Evolutionary conservation across 2,329 filamentous ascomycete species (phyloP).

Genomic region (Epichloe amarillans): DNA sequence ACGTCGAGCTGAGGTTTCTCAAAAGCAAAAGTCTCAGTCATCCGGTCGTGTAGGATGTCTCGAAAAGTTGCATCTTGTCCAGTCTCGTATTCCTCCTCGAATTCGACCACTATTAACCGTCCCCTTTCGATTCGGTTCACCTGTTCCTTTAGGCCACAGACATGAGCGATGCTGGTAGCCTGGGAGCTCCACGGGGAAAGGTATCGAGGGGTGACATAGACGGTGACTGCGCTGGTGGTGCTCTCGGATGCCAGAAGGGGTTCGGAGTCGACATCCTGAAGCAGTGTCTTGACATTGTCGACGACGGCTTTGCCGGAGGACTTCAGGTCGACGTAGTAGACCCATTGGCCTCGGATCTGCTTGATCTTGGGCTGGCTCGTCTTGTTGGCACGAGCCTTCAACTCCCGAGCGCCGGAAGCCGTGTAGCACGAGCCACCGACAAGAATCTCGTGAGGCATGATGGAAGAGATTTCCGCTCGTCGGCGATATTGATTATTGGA

Average conservation of each 20-base stretch:
- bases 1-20: conserved; percentile 52
- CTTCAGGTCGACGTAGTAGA: conserved; percentile 55
- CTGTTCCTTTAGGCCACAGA: conserved; percentile 64
- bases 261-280: conserved; percentile 25
- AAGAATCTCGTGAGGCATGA: conserved; percentile 23
- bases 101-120: conserved; percentile 57
- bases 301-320: conserved; percentile 29
- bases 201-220: conserved; percentile 69
- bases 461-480: conserved; percentile 7
- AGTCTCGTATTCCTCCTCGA: conserved; percentile 31
- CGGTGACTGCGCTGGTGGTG: conserved; percentile 37
- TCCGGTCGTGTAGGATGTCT: conserved; percentile 77
- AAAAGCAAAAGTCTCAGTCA: conserved; percentile 74
- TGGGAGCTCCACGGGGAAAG: conserved; percentile 98
- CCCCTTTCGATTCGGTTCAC: conserved; percentile 78
- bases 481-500: not conserved
- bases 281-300: conserved; percentile 32
- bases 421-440: conserved; percentile 37
- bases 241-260: conserved; percentile 14
- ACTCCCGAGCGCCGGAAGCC: conserved; percentile 28
- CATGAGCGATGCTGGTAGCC: conserved; percentile 83
- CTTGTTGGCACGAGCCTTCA: conserved; percentile 31
- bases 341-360: conserved; percentile 38
- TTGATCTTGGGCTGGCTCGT: conserved; percentile 29
- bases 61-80: conserved; percentile 42